Base-by-base conservation (phyloP, 768 basidiomycete species). In the Trametes villosa region DNA sequence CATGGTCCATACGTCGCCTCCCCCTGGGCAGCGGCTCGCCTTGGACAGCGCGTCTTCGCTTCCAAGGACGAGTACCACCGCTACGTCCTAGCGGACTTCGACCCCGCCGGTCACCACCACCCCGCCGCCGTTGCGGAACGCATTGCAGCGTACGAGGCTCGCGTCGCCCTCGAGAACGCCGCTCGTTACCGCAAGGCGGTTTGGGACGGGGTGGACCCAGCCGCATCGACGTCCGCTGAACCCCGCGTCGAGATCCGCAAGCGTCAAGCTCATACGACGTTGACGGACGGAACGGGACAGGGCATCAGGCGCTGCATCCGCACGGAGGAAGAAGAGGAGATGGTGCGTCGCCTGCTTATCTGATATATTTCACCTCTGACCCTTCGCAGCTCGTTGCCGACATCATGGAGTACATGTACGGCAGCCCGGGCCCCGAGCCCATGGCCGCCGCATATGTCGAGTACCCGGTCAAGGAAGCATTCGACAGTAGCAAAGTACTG, bases 1-100 rank as follows among this genome's bases (percentile, higher is more conserved):
- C 26, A 29, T 22, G 46, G 45, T n/a, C 34, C 45, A 15, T 57
- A 38, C 36, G 24, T 57, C 34, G 55, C 55, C 13, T 34, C 55
- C 8, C 45, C 45, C 12, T 57, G 45, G 45, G 33, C 45, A 12
- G 45, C 46, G 17, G 45, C 55, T 27, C 55, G 55, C 20, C 55
- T 48, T 17, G 55, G 55, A 8, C 33, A 47, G 22, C 34, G 55
- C 15, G 34, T 38, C 44, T 57, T 57, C 36, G 26, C 26, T 6
- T 36, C 44, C 33, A 34, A 29, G 34, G 55, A 12, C 18, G 46
- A 47, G 46, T 57, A 57, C 34, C 31, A 9, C 8, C n/a, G 18
- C 22, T 36, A 18, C 36, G 55, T 57, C 26, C 24, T 15, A n/a
- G 36, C 29, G 46, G 45, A 47, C 55, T 48, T 47, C 55, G 26